phyloP scores from a whole-genome alignment of 1,139 yeast genomes.

The Geotrichum macrosporum region DNA sequence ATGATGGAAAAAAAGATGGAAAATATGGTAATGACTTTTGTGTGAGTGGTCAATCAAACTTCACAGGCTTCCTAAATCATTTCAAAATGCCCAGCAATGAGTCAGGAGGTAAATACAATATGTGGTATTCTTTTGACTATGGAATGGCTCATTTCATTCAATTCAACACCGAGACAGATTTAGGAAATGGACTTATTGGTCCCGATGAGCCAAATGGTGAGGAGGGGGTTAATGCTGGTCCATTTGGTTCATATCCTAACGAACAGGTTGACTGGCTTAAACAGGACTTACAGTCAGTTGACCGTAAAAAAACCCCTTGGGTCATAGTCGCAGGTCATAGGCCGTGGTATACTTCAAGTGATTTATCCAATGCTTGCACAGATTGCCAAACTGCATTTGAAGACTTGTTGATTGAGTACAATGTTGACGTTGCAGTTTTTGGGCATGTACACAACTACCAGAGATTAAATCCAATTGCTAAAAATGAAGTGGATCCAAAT shows the following conservation, averaged over 20 bases:
- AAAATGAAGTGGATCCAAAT: conserved; percentile 28
- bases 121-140: conserved; percentile 37
- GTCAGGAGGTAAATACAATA: conserved; percentile 28
- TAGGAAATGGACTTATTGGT: conserved; percentile 30
- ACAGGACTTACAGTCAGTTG: conserved; percentile 42
- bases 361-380: conserved; percentile 25
- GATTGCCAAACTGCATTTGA: conserved; percentile 35
- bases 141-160: conserved; percentile 35
- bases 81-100: conserved; percentile 31
- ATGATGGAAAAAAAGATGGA: conserved; percentile 29
- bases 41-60: conserved; percentile 29
- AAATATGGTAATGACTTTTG: conserved; percentile 23
- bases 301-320: conserved; percentile 36
- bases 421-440: conserved; percentile 32
- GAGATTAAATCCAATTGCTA: conserved; percentile 29
- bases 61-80: conserved; percentile 31
- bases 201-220: conserved; percentile 31
- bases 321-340: conserved; percentile 39
- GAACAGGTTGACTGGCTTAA: conserved; percentile 40
- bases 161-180: conserved; percentile 35
- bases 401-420: conserved; percentile 27
- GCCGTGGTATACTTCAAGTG: conserved; percentile 35
- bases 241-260: conserved; percentile 28
- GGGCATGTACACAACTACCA: conserved; percentile 37
- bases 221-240: conserved; percentile 28